Percentiles rank a stretch among this genome's conserved stretches.
Evolutionary conservation across 208 protist species (phyloP).

Genomic region (Leishmania mexicana): DNA sequence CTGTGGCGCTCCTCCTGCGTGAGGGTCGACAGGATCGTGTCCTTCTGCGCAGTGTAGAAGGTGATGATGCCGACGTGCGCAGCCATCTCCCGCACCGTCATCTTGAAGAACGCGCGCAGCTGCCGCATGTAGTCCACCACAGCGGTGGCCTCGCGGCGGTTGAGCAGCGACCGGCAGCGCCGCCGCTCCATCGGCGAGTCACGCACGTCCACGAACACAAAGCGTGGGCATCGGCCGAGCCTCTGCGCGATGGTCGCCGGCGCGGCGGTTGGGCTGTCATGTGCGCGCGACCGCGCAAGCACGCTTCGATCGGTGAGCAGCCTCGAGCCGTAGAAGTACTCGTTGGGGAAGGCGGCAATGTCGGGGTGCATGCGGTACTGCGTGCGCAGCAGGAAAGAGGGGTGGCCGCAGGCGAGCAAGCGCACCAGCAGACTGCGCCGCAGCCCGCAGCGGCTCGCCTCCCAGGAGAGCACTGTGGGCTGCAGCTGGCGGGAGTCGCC

Average conservation of each 20-base stretch:
- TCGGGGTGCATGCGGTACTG: conserved; percentile 93
- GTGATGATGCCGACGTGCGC: conserved; percentile 76
- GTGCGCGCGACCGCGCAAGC: conserved; percentile 12
- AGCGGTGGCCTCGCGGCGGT: conserved; percentile 55
- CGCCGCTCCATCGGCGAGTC: conserved; percentile 53
- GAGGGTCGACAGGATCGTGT: conserved; percentile 47
- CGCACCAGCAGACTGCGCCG: conserved; percentile 74
- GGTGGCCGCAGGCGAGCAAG: conserved; percentile 62
- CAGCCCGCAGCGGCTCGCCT: conserved; percentile 59
- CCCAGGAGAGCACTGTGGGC: conserved; percentile 79
- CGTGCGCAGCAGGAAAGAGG: conserved; percentile 68
- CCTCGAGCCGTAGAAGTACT: conserved; percentile 75
- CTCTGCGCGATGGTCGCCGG: conserved; percentile 18
- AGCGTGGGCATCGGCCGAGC: conserved; percentile 40
- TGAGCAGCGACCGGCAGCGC: conserved; percentile 42
- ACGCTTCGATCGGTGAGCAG: conserved; percentile 58
- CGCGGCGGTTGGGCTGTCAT: background rate
- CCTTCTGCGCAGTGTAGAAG: conserved; percentile 80
- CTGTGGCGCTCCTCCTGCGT: conserved; percentile 53
- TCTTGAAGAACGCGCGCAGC: conserved; percentile 50
- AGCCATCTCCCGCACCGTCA: conserved; percentile 61
- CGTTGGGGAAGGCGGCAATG: conserved; percentile 85
- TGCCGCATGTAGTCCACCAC: conserved; percentile 75
- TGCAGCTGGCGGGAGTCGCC: conserved; percentile 93
- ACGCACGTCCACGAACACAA: conserved; percentile 76